These are phyloP conservation scores for Ceratocystis cacaofunesta DNA, from an alignment of 2,329 filamentous ascomycete species.

Conservation along the genomic window DNA sequence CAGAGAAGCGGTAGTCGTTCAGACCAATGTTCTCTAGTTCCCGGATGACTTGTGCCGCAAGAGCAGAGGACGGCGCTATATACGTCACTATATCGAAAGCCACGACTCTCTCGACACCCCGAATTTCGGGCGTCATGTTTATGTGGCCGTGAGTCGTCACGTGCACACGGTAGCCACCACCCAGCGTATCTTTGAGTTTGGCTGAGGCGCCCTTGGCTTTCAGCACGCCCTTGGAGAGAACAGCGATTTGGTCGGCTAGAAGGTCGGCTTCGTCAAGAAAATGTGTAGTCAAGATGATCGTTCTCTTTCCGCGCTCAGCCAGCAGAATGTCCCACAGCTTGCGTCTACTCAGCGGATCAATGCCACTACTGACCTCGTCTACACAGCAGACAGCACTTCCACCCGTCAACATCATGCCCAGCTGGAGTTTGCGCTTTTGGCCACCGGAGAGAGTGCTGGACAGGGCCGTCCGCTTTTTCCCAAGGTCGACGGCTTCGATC, in stretches of 20 bases:
- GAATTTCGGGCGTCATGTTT: constrained; percentile 32
- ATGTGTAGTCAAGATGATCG: constrained; percentile 79
- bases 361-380: constrained; percentile 77
- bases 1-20: constrained; percentile 68
- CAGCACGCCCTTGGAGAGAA: constrained; percentile 70
- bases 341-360: constrained; percentile 71
- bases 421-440: constrained; percentile 80
- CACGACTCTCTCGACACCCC: constrained; percentile 41
- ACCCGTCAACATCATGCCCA: constrained; percentile 91
- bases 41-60: constrained; percentile 57
- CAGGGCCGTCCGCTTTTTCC: constrained; percentile 54
- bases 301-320: constrained; percentile 65
- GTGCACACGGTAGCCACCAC: constrained; percentile 72
- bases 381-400: constrained; percentile 79
- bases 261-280: constrained; percentile 89
- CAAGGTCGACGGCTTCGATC: constrained; percentile 57
- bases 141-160: constrained; percentile 33
- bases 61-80: constrained; percentile 50
- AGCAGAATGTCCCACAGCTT: constrained; percentile 93
- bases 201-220: constrained; percentile 74
- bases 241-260: constrained; percentile 74
- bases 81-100: constrained; percentile 61
- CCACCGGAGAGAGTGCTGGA: constrained; percentile 74
- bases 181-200: constrained; percentile 66
- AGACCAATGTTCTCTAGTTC: constrained; percentile 52